Base-by-base conservation (phyloP, 352 stramenopile species). In the Phytophthora palmivora region DNA sequence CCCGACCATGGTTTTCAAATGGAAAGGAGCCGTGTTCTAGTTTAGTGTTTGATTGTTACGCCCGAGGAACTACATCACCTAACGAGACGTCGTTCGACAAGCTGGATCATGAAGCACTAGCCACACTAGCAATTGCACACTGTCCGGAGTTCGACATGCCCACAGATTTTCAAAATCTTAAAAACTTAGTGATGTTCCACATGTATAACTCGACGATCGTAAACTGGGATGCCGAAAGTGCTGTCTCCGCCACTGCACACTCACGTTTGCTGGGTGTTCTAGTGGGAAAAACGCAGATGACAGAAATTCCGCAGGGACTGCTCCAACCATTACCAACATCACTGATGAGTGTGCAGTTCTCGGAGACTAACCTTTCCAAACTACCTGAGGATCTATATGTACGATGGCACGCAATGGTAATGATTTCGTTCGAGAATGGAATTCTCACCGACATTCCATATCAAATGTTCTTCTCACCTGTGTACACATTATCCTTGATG, bases 21-120 rank as follows among this genome's bases (percentile, higher is more conserved):
- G 54, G 55, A 15, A 70, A 70, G n/a, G 48, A 71, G 16, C 48
- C 56, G 4, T 71, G 63, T 42, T 67, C 57, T 1, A 57, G 55
- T 51, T 24, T 71, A n/a, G 55, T 71, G 11, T 67, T 36, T 19
- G 48, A 71, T 48, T 71, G 63, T 24, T 14, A 53, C 3, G 30
- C 28, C 18, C 37, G 12, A 21, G 28, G 28, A 33, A 56, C 14
- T 1, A 38, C 21, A 10, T 53, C 62, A 22, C 62, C 55, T 4
- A 44, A 65, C 6, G 9, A 51, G 4, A 50, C 15, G 4, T 61
- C 55, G 11, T 71, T 67, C 14, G 49, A 57, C 26, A 62, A 51
- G 32, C 24, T 71, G 3, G 63, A 71, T 24, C 37, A 32, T 0
- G 41, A n/a, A 12, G 42, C 37, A 3, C 42, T 70, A 6, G 30